Base-by-base conservation (phyloP, 140 eudicot species). In the Stevia rebaudiana region DNA sequence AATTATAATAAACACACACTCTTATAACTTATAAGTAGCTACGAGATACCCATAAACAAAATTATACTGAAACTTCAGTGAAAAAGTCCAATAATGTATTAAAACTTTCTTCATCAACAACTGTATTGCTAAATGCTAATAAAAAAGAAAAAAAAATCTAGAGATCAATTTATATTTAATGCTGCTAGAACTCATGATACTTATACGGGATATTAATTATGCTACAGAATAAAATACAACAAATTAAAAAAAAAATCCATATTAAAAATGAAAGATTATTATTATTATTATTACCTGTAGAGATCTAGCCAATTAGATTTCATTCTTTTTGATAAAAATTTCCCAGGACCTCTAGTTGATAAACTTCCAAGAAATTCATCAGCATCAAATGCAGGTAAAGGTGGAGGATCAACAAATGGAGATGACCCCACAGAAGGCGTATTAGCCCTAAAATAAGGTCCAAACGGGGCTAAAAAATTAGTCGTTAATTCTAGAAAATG, bases 401-500 rank as follows among this genome's bases (percentile, higher is more conserved):
- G 96, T 44, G 98, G 98, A 7, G 97, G 95, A 59, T 92, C 95
- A 68, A 81, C 82, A 83, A 85, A 92, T 23, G 96, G 98, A 61
- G 98, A 85, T 30, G 87, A 81, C 23, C 95, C 94, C 67, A 85
- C 95, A 48, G 90, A 85, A 61, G 98, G 98, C 25, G 98, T 80
- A 46, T 72, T 79, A 61, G 84, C 81, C 53, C 85, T 81, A 74
- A 88, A 92, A 63, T 85, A 92, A 1, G 94, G 95, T 18, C 98
- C 95, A 83, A 92, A 92, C 0, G 97, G 98, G 3, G 98, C 96
- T 78, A 92, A 79, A 68, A 92, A 92, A 15, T 92, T 92, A 36
- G 98, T 85, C 13, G 98, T 92, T 24, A 92, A 83, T 75, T 92
- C 98, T 90, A 88, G 81, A 62, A 92, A 92, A 81, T 92, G 98